These are phyloP conservation scores for Syzygium aromaticum DNA, from an alignment of 345 rosid genomes.

Conservation along the genomic window DNA sequence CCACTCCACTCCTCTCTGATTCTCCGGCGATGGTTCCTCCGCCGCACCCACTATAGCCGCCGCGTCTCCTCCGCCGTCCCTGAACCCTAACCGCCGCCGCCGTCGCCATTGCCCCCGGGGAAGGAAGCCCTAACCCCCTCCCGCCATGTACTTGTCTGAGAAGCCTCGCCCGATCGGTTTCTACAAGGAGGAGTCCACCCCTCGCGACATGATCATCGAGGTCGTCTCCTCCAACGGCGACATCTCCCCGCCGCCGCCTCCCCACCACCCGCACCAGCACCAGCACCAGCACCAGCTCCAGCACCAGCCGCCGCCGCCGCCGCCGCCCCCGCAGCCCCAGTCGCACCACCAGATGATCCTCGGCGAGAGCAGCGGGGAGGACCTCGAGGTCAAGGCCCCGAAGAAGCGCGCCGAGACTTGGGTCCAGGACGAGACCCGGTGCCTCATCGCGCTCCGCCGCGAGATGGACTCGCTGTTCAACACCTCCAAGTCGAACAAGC, in stretches of 20 bases:
- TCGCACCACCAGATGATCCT: conserved; percentile 60
- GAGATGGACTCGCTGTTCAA: conserved; percentile 92
- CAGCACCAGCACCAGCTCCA: conserved; percentile 8
- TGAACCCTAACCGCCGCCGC: not conserved
- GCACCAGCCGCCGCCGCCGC: not conserved
- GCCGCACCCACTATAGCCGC: conserved; percentile 4
- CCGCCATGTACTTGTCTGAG: conserved; percentile 70
- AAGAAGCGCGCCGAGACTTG: conserved; percentile 99
- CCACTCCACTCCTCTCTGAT: not conserved
- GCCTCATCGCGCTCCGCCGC: conserved; percentile 61
- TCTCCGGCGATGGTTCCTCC: not conserved
- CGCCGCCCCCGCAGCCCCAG: conserved; percentile 10
- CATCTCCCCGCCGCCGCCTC: conserved; percentile 29
- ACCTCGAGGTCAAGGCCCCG: conserved; percentile 76
- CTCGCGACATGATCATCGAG: conserved; percentile 80
- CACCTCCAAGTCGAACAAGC: conserved; percentile 95
- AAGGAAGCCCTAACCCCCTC: not conserved
- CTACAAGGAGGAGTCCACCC: conserved; percentile 58
- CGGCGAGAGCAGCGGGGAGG: conserved; percentile 78
- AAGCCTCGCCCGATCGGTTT: conserved; percentile 67
- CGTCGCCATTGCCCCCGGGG: not conserved
- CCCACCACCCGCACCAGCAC: conserved; percentile 28
- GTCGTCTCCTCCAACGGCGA: conserved; percentile 51
- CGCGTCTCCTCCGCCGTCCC: not conserved
- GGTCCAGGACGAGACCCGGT: conserved; percentile 94